Evolutionary conservation across 225 moss, liverwort and hornwort genomes (phyloP).

Genomic region (Takakia lepidozioides): DNA sequence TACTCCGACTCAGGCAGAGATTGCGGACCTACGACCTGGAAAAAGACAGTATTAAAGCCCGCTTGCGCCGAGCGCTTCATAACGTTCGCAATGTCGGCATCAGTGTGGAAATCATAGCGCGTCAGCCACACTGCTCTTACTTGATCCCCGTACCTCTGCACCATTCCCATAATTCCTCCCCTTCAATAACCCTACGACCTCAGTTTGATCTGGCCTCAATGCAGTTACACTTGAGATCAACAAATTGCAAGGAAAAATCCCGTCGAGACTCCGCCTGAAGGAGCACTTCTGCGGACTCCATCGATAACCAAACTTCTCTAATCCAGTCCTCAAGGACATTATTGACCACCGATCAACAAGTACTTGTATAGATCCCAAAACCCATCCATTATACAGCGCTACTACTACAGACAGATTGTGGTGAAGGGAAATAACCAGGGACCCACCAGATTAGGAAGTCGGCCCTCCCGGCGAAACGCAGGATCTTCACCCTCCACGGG

Average conservation of each 20-base stretch:
- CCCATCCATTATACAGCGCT: too few species aligned
- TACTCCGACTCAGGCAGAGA: too few species aligned
- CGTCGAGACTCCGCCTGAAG: too few species aligned
- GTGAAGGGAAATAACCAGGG: neutral
- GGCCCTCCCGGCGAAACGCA: constrained; percentile 24
- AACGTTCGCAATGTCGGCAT: constrained; percentile 15
- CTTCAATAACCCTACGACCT: neutral
- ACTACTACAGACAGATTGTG: too few species aligned
- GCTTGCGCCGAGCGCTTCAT: constrained; percentile 21
- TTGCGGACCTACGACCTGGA: constrained; percentile 26
- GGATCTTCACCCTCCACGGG: constrained; percentile 33
- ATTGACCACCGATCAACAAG: too few species aligned
- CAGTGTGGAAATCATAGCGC: constrained; percentile 22
- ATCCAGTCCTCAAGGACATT: too few species aligned
- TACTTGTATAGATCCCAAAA: too few species aligned
- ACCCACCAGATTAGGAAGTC: constrained; percentile 26
- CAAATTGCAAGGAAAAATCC: too few species aligned
- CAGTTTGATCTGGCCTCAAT: neutral
- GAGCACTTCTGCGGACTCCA: too few species aligned
- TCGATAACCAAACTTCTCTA: too few species aligned
- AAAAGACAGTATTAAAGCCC: constrained; percentile 35
- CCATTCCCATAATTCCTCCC: neutral
- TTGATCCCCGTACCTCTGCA: constrained; percentile 30
- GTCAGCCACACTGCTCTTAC: constrained; percentile 34
- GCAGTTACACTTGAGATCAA: neutral